Percentiles rank a stretch among this genome's conserved stretches.
These are phyloP conservation scores for Akanthomyces dipterigenus DNA, from an alignment of 2,329 filamentous ascomycete genomes.

Conservation along the genomic window DNA sequence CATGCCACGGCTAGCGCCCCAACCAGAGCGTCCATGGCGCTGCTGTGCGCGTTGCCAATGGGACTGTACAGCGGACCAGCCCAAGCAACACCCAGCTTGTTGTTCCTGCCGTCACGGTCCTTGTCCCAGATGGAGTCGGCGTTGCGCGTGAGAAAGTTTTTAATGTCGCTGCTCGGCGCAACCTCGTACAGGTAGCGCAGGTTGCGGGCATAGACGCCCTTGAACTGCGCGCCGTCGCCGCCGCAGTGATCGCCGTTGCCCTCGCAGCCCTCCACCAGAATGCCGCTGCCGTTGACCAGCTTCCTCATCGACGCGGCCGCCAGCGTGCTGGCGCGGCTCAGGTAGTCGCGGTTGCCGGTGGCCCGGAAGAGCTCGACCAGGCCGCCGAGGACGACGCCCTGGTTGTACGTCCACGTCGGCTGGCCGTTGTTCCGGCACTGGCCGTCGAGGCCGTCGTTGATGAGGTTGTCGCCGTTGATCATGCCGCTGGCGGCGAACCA, in stretches of 20 bases:
- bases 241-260: slow-evolving; percentile 30
- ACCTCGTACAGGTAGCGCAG: slow-evolving; percentile 49
- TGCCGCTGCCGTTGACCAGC: slow-evolving; percentile 36
- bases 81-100: slow-evolving; percentile 58
- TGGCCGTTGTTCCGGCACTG: slow-evolving; percentile 45
- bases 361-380: slow-evolving; percentile 44
- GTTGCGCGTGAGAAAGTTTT: slow-evolving; percentile 50
- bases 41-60: slow-evolving; percentile 55
- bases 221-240: slow-evolving; percentile 57
- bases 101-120: slow-evolving; percentile 37
- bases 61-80: slow-evolving; percentile 48
- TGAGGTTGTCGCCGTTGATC: slow-evolving; percentile 42
- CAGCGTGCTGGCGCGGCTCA: slow-evolving; percentile 39
- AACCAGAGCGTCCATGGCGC: slow-evolving; percentile 60
- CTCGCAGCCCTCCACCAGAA: slow-evolving; percentile 37
- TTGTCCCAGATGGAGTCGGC: slow-evolving; percentile 60
- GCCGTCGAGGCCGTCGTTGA: slow-evolving; percentile 48
- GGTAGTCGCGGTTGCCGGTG: slow-evolving; percentile 33
- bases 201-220: slow-evolving; percentile 64
- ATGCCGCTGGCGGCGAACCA: slow-evolving; percentile 47
- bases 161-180: slow-evolving; percentile 43
- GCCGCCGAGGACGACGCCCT: slow-evolving; percentile 49
- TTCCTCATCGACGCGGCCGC: slow-evolving; percentile 44
- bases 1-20: slow-evolving; percentile 44
- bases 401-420: slow-evolving; percentile 50